phyloP scores from a whole-genome alignment of 345 rosid genomes.

The Sonneratia alba region DNA sequence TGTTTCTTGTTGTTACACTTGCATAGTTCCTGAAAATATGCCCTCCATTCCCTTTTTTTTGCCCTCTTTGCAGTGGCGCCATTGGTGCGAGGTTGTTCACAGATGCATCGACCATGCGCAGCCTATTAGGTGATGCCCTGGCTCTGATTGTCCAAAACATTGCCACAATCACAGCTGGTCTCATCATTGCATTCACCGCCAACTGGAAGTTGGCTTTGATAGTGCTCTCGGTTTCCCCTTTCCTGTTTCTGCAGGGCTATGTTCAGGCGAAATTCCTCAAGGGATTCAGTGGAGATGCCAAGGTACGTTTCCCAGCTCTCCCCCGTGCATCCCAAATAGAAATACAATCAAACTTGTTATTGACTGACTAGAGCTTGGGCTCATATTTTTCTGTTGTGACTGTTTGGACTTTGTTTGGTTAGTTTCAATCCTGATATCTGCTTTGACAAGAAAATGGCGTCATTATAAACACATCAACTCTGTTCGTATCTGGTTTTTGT shows the following conservation, averaged over 20 bases:
- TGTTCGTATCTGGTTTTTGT: background rate
- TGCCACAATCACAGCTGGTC: slow-evolving; percentile 33
- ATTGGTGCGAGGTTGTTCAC: slow-evolving; percentile 57
- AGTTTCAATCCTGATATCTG: background rate
- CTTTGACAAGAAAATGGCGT: background rate
- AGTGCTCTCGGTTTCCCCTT: slow-evolving; percentile 34
- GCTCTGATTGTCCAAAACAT: slow-evolving; percentile 43
- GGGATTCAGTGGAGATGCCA: slow-evolving; percentile 53
- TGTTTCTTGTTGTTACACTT: background rate
- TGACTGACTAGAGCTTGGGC: too few species aligned
- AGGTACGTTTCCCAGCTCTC: slow-evolving; percentile 16
- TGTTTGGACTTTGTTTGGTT: too few species aligned
- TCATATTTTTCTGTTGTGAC: too few species aligned
- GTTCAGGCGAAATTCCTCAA: slow-evolving; percentile 30
- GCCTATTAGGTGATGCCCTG: slow-evolving; percentile 49
- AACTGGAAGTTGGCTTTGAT: slow-evolving; percentile 48
- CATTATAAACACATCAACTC: background rate
- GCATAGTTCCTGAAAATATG: background rate
- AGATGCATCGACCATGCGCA: slow-evolving; percentile 44
- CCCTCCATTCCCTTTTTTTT: background rate
- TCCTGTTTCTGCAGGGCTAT: slow-evolving; percentile 33
- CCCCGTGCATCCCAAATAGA: background rate
- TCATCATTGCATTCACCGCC: slow-evolving; percentile 43
- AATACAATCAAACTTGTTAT: too few species aligned
- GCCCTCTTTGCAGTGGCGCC: slow-evolving; percentile 36